Evolutionary conservation across 345 rosid genomes (phyloP).

Genomic region (Citrus mangshanensis): DNA sequence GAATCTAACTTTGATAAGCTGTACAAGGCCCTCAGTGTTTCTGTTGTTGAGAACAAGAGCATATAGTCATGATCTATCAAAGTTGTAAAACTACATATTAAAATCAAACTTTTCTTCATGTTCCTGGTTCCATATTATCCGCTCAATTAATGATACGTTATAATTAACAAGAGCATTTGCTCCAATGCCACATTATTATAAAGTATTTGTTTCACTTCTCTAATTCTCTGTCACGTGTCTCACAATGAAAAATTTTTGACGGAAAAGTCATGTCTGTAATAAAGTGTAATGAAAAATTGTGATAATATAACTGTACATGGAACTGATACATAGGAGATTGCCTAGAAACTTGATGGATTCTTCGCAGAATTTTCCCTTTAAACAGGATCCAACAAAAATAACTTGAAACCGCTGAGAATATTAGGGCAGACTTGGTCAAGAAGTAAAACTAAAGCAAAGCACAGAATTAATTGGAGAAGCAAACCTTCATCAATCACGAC

Average conservation of each 20-base stretch:
- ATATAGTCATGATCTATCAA: neutral
- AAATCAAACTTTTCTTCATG: neutral
- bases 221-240: too few relatives aligned
- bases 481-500: neutral
- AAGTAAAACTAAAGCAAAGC: neutral
- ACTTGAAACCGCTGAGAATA: neutral
- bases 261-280: too few relatives aligned
- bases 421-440: neutral
- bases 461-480: neutral
- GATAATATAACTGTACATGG: too few relatives aligned
- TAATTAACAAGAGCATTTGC: too few relatives aligned
- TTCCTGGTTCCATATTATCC: neutral
- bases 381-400: neutral
- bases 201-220: too few relatives aligned
- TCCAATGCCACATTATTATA: too few relatives aligned
- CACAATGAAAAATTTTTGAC: too few relatives aligned
- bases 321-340: too few relatives aligned
- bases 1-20: constrained; percentile 20
- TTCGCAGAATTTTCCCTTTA: neutral
- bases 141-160: neutral
- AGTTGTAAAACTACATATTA: neutral
- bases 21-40: constrained; percentile 27
- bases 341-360: neutral
- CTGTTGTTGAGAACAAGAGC: constrained; percentile 11
- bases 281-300: too few relatives aligned